Base-by-base conservation (phyloP, 2,329 filamentous ascomycete species). In the Aspergillus niger region DNA sequence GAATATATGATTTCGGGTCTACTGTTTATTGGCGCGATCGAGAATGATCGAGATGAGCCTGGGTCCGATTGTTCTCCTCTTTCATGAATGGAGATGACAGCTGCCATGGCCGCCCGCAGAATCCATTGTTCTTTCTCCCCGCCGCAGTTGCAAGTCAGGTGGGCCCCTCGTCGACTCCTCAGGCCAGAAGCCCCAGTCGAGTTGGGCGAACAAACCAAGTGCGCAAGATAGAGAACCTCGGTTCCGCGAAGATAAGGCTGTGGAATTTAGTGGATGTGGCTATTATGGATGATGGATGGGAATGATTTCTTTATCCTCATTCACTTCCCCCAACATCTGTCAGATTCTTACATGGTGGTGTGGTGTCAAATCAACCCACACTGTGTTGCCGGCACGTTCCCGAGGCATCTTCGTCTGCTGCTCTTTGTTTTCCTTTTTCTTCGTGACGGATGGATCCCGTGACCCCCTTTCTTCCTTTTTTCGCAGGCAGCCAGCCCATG, bases 111-210 rank as follows among this genome's bases (percentile, higher is more conserved):
- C 26, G 41, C 32, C 32, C 49, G 43, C 50, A 36, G 49, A 52
- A 55, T 55, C 26, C 63, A 65, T 65, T 65, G 61, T 63, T 65
- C 61, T 65, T 60, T 13, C 57, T 52, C 57, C 47, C 32, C 57
- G 41, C 32, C 38, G 32, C 52, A 57, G 43, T 36, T 28, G 50
- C 38, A 28, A 38, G 55, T 20, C 26, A 30, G 32, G 49, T 49
- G 22, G 47, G 43, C 26, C 52, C 15, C 15, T 54, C 32, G 32
- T 36, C 32, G 32, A 36, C 32, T 36, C 13, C 38, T 47, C 39
- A 44, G 32, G 58, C 50, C 58, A 36, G 58, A 49, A 39, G 56
- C 58, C 32, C 32, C 58, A n/a, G 53, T 58, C 36, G 39, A 57
- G 61, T 41, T 55, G 52, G 36, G 60, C 57, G 53, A 56, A 60